Base-by-base conservation (phyloP, 2,329 filamentous ascomycete genomes). In the Aspergillus udagawae region DNA sequence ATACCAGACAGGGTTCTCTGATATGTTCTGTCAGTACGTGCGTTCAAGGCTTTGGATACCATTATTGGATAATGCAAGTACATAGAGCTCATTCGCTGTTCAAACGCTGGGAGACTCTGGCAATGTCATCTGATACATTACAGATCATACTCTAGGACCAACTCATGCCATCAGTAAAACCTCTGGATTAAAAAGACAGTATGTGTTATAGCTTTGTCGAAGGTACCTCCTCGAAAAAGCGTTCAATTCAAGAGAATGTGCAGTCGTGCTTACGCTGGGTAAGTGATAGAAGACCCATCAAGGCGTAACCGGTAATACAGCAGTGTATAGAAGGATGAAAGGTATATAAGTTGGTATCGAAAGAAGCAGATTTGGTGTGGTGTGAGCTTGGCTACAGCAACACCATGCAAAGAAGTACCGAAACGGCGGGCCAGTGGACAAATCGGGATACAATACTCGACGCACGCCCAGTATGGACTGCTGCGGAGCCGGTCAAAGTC, bases 1-100 rank as follows among this genome's bases (percentile, higher is more conserved):
- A 71, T 75, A 53, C 67, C 70, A 1, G 70, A 76, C 49, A 75
- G 68, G 55, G 60, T 55, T 12, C 51, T 68, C 51, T 68, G 49
- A 57, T 23, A 17, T 17, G 21, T 27, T 6, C 25, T 47, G 23
- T 1, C 58, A 20, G 28, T 44, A 35, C 12, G 4, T 35, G 10
- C 32, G 12, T 35, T 35, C 32, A 6, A 17, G 14, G 6, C 2
- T 35, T 35, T 17, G 49, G 51, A 42, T 42, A 52, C 50, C 23
- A 50, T 45, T 49, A 58, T 58, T 56, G 47, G 32, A 53, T 51
- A 51, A 54, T 51, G 41, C 20, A 42, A 17, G 47, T 49, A 42
- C 57, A 25, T 55, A 50, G 23, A 38, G 42, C 42, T 45, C 42
- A 23, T 45, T 23, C n/a, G 6, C 9, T 5, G 20, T 23, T 20